Percentiles rank a stretch among this genome's conserved stretches.
These are phyloP conservation scores for Trichosanthes cucumerina DNA, from an alignment of 306 rosid genomes.

Conservation along the genomic window DNA sequence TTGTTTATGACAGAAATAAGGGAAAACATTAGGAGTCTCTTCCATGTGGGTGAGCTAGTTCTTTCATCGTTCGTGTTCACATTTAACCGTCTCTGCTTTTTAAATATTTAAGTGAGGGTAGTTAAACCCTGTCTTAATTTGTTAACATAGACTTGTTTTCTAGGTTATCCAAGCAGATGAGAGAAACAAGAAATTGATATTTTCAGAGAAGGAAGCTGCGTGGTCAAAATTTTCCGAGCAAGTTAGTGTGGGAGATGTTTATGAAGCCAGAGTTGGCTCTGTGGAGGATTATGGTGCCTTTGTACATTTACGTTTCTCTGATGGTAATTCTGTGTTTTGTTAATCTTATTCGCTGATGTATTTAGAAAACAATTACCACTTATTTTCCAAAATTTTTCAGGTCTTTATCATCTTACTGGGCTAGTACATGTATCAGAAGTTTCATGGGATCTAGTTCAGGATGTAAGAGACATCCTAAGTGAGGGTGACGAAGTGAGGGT, in stretches of 20 bases:
- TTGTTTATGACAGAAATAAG: too few relatives aligned
- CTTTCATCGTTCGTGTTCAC: neutral
- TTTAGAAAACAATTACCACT: slow-evolving; percentile 21
- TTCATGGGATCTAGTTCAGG: slow-evolving; percentile 91
- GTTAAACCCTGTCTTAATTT: neutral
- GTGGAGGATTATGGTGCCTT: slow-evolving; percentile 87
- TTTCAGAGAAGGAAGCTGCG: slow-evolving; percentile 83
- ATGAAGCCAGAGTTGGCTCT: slow-evolving; percentile 59
- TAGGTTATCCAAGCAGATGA: slow-evolving; percentile 83
- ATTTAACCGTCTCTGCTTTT: neutral
- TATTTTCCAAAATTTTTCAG: slow-evolving; percentile 51
- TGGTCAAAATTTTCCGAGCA: slow-evolving; percentile 59
- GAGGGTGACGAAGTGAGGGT: slow-evolving; percentile 61
- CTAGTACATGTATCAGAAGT: slow-evolving; percentile 85
- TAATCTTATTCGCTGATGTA: neutral
- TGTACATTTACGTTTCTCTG: slow-evolving; percentile 67
- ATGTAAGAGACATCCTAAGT: slow-evolving; percentile 66
- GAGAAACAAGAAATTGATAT: slow-evolving; percentile 46
- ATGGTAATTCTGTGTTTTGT: slow-evolving; percentile 36
- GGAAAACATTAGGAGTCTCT: neutral
- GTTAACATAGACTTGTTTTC: slow-evolving; percentile 9
- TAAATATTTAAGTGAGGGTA: neutral
- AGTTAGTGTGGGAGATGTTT: slow-evolving; percentile 61
- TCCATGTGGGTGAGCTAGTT: neutral
- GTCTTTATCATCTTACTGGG: slow-evolving; percentile 79